A percentile compares a stretch with the other conserved stretches of the same genome.
These are phyloP conservation scores for Citeromyces matritensis DNA, from an alignment of 805 yeast species.

Conservation along the genomic window DNA sequence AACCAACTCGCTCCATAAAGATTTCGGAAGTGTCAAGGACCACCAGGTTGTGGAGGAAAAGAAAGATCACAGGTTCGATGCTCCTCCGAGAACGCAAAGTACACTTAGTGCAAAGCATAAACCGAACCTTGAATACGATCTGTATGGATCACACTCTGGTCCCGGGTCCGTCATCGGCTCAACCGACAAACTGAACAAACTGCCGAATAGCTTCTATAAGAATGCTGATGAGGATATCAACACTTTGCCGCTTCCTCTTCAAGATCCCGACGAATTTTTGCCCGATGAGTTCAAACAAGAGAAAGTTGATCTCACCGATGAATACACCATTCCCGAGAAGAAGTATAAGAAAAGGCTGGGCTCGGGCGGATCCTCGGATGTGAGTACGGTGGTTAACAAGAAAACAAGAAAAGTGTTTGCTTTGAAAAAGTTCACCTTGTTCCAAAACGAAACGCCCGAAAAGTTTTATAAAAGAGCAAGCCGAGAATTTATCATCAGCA, in stretches of 20 bases:
- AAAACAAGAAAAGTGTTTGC: slow-evolving; percentile 37
- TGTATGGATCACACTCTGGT: too few species aligned
- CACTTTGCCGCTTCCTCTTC: slow-evolving; percentile 49
- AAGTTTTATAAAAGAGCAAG: slow-evolving; percentile 59
- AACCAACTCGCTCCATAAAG: too few species aligned
- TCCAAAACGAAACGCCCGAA: slow-evolving; percentile 52
- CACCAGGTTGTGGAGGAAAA: too few species aligned
- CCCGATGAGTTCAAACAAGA: slow-evolving; percentile 42
- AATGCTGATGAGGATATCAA: slow-evolving; percentile 26
- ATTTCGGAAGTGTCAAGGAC: too few species aligned
- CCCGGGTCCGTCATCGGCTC: too few species aligned
- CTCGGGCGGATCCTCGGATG: slow-evolving; percentile 64
- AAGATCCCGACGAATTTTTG: slow-evolving; percentile 52
- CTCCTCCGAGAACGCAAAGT: too few species aligned
- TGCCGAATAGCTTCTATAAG: slow-evolving; percentile 8
- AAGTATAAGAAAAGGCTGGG: slow-evolving; percentile 34
- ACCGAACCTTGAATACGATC: too few species aligned
- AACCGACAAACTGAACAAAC: slow-evolving; percentile 27
- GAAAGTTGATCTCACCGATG: slow-evolving; percentile 37
- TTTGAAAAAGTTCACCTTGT: slow-evolving; percentile 49
- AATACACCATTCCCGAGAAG: slow-evolving; percentile 30
- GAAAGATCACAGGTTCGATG: too few species aligned
- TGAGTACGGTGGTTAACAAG: slow-evolving; percentile 30
- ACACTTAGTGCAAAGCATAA: too few species aligned
- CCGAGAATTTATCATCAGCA: slow-evolving; percentile 57